These are phyloP conservation scores for Talaromyces sp. DNA, from an alignment of 2,329 filamentous ascomycete genomes.

Conservation along the genomic window DNA sequence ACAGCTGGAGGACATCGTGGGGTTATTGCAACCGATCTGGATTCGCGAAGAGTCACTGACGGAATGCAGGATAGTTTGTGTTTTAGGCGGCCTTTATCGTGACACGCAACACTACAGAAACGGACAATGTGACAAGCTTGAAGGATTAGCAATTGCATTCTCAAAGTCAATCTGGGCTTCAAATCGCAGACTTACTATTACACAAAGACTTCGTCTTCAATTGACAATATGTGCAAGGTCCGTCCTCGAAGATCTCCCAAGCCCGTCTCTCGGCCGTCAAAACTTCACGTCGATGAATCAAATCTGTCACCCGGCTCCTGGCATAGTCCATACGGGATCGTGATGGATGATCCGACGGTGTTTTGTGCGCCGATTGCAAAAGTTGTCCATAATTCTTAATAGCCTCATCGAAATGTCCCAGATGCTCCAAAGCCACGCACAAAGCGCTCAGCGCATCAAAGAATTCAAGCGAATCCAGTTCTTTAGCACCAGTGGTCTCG, in stretches of 20 bases:
- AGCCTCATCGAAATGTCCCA: conserved; percentile 31
- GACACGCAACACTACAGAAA: conserved; percentile 32
- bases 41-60: conserved; percentile 32
- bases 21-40: conserved; percentile 32
- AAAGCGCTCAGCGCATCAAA: conserved; percentile 34
- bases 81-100: conserved; percentile 20
- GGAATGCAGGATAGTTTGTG: conserved; percentile 30
- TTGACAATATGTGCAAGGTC: conserved; percentile 27
- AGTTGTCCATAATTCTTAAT: conserved; percentile 32
- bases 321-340: conserved; percentile 30
- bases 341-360: conserved; percentile 28
- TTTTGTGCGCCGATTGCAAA: conserved; percentile 28
- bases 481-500: conserved; percentile 28
- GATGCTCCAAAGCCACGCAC: conserved; percentile 31
- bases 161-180: not conserved
- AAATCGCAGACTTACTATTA: conserved; percentile 26
- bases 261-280: conserved; percentile 29
- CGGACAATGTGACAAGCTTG: conserved; percentile 32
- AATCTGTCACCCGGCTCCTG: conserved; percentile 29
- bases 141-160: conserved; percentile 4
- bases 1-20: conserved; percentile 27
- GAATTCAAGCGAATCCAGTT: conserved; percentile 29
- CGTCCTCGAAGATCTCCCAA: conserved; percentile 29
- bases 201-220: conserved; percentile 27
- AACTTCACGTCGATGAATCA: conserved; percentile 29